Evolutionary conservation across 2,329 filamentous ascomycete species (phyloP).

Genomic region (Reticulascus tulasneorum): DNA sequence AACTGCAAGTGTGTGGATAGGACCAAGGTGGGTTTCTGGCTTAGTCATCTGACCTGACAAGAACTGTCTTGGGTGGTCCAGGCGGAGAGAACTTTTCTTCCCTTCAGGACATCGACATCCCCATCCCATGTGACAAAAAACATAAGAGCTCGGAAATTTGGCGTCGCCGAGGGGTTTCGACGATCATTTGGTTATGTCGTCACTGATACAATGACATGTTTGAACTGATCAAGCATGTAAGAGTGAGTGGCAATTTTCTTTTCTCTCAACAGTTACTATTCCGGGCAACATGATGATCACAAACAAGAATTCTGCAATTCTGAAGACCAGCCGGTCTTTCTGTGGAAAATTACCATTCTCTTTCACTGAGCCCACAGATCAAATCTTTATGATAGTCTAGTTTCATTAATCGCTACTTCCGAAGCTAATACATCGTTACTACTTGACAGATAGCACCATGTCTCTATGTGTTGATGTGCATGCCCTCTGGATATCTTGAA

Average conservation of each 20-base stretch:
- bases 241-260: conserved; percentile 23
- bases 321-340: conserved; percentile 25
- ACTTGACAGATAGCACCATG: neutral
- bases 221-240: no score
- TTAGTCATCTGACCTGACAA: no score
- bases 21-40: no score
- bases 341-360: conserved; percentile 26
- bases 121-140: no score
- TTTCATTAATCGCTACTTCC: neutral
- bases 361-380: conserved; percentile 12
- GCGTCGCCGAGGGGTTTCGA: no score
- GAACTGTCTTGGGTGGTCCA: no score
- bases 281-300: conserved; percentile 21
- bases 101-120: no score
- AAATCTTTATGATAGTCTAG: neutral
- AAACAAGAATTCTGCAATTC: conserved; percentile 47
- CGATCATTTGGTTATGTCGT: no score
- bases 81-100: no score
- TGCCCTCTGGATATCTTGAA: conserved; percentile 38
- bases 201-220: no score
- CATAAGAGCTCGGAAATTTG: no score
- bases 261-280: conserved; percentile 17
- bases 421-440: neutral
- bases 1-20: no score
- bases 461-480: conserved; percentile 31